Conservation (phyloP, 1,139 yeast genomes). For the Yamadazyma spencermartinsiae region DNA sequence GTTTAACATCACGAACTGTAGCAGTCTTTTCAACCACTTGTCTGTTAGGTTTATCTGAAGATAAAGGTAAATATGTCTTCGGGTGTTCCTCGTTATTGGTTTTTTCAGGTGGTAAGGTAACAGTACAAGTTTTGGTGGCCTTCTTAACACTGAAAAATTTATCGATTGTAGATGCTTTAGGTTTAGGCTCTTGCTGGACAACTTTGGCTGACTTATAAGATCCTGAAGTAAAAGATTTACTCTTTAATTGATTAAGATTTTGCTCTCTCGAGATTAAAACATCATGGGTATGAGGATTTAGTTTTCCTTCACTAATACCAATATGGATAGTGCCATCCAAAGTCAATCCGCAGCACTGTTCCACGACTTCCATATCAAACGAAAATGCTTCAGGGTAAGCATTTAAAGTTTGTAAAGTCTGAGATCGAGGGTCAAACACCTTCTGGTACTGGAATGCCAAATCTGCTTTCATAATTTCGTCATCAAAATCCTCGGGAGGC, state of each 20-base stretch:
- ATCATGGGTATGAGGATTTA: conserved; percentile 65
- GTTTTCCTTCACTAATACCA: conserved; percentile 60
- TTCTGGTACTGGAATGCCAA: conserved; percentile 84
- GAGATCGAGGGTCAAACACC: conserved; percentile 68
- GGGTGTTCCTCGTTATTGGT: too few relatives aligned
- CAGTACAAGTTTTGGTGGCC: conserved; percentile 3
- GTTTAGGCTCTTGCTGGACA: not conserved
- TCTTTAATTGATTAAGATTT: conserved; percentile 24
- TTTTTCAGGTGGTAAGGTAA: not conserved
- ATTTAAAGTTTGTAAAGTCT: conserved; percentile 56
- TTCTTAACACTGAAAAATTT: conserved; percentile 14
- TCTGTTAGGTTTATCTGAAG: too few relatives aligned
- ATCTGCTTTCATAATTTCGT: conserved; percentile 66
- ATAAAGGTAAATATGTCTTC: too few relatives aligned
- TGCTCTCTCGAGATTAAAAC: conserved; percentile 49
- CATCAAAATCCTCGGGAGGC: conserved; percentile 59
- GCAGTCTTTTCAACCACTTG: too few relatives aligned
- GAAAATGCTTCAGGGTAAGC: conserved; percentile 47
- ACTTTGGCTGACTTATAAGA: not conserved
- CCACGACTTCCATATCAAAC: conserved; percentile 39
- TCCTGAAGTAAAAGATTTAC: conserved; percentile 23
- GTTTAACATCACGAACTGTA: too few relatives aligned
- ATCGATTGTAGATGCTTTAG: conserved; percentile 11
- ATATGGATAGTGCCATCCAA: conserved; percentile 48
- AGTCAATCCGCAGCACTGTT: conserved; percentile 64